phyloP scores from a whole-genome alignment of 139 green algal species.

The Dunaliella sp. region DNA sequence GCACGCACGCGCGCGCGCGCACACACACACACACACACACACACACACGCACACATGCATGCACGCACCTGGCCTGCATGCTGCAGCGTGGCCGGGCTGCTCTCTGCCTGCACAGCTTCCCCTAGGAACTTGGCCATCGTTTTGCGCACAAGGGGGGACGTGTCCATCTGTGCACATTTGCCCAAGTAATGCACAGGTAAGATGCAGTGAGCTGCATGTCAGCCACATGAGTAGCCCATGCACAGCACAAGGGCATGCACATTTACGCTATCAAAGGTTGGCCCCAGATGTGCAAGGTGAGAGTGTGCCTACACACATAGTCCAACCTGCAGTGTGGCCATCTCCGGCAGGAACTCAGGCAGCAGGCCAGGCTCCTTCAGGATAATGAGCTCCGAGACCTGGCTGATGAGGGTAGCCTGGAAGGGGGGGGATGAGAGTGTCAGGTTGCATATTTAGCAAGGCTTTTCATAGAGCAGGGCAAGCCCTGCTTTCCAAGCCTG shows the following conservation, averaged over 20 bases:
- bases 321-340: slow-evolving; percentile 10
- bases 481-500: too few relatives aligned
- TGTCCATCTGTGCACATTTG: slow-evolving; percentile 15
- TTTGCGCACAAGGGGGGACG: slow-evolving; percentile 1
- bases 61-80: not conserved
- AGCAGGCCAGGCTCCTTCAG: slow-evolving; percentile 12
- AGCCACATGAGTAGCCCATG: too few relatives aligned
- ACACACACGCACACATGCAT: too few relatives aligned
- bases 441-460: too few relatives aligned
- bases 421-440: too few relatives aligned
- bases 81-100: not conserved
- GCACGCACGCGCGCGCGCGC: too few relatives aligned
- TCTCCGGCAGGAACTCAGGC: slow-evolving; percentile 13
- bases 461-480: too few relatives aligned
- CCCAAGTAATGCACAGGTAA: too few relatives aligned
- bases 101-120: slow-evolving; percentile 15
- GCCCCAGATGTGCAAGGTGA: not conserved
- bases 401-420: slow-evolving; percentile 3
- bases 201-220: too few relatives aligned
- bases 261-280: too few relatives aligned
- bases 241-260: too few relatives aligned
- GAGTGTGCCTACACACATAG: not conserved
- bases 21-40: too few relatives aligned
- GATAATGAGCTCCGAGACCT: slow-evolving; percentile 11
- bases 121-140: slow-evolving; percentile 18